phyloP scores from a whole-genome alignment of 805 yeast species.

The Wickerhamiella dianesei region DNA sequence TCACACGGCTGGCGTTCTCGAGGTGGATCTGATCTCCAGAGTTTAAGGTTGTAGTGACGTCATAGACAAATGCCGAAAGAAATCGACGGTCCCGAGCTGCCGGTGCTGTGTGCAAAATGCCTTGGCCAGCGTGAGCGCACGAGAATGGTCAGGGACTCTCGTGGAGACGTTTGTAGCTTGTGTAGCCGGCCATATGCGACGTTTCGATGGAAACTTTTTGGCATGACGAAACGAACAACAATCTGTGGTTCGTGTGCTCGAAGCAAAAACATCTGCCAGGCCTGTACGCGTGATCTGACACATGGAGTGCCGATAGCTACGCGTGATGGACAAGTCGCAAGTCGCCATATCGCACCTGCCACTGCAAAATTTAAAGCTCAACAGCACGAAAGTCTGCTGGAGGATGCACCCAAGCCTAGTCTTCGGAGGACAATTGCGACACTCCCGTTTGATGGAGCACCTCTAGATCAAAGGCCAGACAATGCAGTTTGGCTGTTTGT shows the following conservation, averaged over 20 bases:
- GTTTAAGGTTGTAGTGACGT: too few species aligned
- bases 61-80: too few species aligned
- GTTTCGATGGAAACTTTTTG: conserved; percentile 54
- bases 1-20: background rate
- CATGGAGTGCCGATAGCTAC: conserved; percentile 68
- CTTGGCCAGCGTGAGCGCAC: conserved; percentile 52
- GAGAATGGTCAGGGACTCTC: conserved; percentile 54
- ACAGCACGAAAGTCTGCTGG: background rate
- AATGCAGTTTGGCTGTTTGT: conserved; percentile 46
- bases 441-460: background rate
- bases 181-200: conserved; percentile 79
- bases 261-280: conserved; percentile 72
- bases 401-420: background rate
- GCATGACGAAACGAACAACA: conserved; percentile 43
- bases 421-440: background rate
- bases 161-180: conserved; percentile 71
- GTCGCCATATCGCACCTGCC: conserved; percentile 18
- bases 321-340: conserved; percentile 52
- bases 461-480: conserved; percentile 23
- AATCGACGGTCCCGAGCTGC: too few species aligned
- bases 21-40: background rate
- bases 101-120: conserved; percentile 62
- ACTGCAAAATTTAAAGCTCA: background rate
- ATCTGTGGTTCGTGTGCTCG: conserved; percentile 73
- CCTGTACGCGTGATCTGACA: conserved; percentile 69